phyloP scores from a whole-genome alignment of 2,329 filamentous ascomycete genomes.

The Albophoma yamanashiensis region DNA sequence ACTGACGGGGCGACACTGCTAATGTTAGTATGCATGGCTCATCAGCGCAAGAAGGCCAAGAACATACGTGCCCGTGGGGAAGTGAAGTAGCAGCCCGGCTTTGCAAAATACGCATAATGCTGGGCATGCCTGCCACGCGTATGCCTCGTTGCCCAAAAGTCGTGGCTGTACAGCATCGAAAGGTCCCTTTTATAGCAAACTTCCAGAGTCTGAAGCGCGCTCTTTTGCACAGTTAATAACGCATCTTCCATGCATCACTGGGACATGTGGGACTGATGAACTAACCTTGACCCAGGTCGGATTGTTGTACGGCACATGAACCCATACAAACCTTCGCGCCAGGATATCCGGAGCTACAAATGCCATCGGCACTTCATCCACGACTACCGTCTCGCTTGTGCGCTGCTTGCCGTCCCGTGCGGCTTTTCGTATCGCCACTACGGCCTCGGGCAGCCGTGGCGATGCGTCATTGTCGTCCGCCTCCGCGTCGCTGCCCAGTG shows the following conservation, averaged over 20 bases:
- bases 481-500: constrained; percentile 12
- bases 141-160: constrained; percentile 38
- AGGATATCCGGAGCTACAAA: constrained; percentile 22
- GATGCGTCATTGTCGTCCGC: constrained; percentile 15
- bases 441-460: constrained; percentile 20
- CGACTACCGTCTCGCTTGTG: constrained; percentile 15
- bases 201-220: constrained; percentile 33
- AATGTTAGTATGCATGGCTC: not conserved
- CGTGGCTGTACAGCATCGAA: constrained; percentile 29
- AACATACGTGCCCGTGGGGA: constrained; percentile 23
- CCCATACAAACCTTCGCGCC: constrained; percentile 43
- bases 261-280: not conserved
- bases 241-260: no score
- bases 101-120: constrained; percentile 37
- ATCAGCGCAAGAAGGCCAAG: not conserved
- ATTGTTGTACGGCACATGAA: constrained; percentile 47
- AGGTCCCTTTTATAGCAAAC: constrained; percentile 24
- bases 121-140: constrained; percentile 37
- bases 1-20: constrained; percentile 25
- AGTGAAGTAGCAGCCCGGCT: constrained; percentile 36
- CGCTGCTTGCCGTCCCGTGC: constrained; percentile 10
- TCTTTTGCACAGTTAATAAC: constrained; percentile 15
- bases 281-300: constrained; percentile 46
- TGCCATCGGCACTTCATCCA: constrained; percentile 16
- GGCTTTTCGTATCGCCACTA: constrained; percentile 17